Conservation (phyloP, 169 alveolate species). For the Plasmodium gallinaceum region DNA sequence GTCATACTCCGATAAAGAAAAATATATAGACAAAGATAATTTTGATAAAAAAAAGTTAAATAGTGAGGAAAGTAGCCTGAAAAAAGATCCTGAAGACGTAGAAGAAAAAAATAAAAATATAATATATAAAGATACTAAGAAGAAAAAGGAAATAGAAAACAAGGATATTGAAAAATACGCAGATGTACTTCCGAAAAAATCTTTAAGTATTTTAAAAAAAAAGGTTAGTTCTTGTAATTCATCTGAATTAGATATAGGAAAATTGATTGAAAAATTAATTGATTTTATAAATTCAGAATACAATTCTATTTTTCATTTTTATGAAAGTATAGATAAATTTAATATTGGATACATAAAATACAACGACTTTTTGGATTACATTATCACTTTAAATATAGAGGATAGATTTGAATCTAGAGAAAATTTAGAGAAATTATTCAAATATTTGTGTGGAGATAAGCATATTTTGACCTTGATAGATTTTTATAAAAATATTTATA, state of each 20-base stretch:
- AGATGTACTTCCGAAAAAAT: constrained; percentile 13
- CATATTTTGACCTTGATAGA: constrained; percentile 45
- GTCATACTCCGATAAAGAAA: too few species aligned
- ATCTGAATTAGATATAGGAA: constrained; percentile 25
- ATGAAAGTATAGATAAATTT: constrained; percentile 73
- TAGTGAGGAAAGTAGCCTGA: neutral
- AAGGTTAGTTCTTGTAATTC: constrained; percentile 24
- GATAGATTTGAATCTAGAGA: constrained; percentile 48
- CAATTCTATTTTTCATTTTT: constrained; percentile 67
- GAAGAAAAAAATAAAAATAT: neutral
- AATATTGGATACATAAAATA: constrained; percentile 73
- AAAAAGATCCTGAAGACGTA: neutral
- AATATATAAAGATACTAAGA: neutral
- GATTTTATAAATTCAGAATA: constrained; percentile 46
- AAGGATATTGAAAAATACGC: constrained; percentile 6
- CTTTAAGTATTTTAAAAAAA: constrained; percentile 68
- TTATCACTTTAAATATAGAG: constrained; percentile 27
- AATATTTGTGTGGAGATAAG: constrained; percentile 47
- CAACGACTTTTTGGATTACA: constrained; percentile 42
- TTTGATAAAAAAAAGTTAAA: neutral
- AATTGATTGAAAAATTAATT: constrained; percentile 28
- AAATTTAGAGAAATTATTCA: constrained; percentile 52
- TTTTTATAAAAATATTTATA: constrained; percentile 61
- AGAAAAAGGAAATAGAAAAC: neutral
- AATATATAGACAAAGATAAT: too few species aligned